Evolutionary conservation across 83 land plant genomes (phyloP).

Genomic region (Picea engelmannii): DNA sequence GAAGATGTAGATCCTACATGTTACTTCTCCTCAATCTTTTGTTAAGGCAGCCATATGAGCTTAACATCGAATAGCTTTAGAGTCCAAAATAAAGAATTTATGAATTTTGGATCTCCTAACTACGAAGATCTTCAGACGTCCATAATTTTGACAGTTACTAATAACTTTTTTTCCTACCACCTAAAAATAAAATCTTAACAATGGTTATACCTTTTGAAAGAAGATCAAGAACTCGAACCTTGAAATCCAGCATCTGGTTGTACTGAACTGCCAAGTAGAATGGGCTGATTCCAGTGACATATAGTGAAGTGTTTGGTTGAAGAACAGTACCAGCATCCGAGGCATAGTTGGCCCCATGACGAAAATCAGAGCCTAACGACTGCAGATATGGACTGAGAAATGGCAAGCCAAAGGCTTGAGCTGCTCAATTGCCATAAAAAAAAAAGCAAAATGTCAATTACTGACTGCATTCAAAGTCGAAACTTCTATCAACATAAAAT

Average conservation of each 20-base stretch:
- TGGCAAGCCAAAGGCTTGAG: slow-evolving; percentile 68
- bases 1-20: too few relatives aligned
- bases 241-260: not conserved
- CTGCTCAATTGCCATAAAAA: slow-evolving; percentile 33
- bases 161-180: not conserved
- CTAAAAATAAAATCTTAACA: too few relatives aligned
- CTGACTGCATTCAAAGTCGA: too few relatives aligned
- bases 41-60: too few relatives aligned
- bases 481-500: too few relatives aligned
- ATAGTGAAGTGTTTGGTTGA: slow-evolving; percentile 29
- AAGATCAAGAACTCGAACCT: not conserved
- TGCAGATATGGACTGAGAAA: too few relatives aligned
- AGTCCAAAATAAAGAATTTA: too few relatives aligned
- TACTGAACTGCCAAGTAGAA: not conserved
- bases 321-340: slow-evolving; percentile 78
- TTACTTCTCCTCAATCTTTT: too few relatives aligned
- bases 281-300: not conserved
- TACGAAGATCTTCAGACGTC: too few relatives aligned
- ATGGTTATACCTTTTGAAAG: not conserved
- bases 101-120: too few relatives aligned
- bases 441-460: not conserved
- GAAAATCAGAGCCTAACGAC: slow-evolving; percentile 69
- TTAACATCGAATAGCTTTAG: too few relatives aligned
- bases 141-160: too few relatives aligned
- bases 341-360: slow-evolving; percentile 80